A percentile compares a stretch with the other conserved stretches of the same genome.
Conservation (phyloP, 1,139 yeast genomes). For the Saccharomyces uvarum region DNA sequence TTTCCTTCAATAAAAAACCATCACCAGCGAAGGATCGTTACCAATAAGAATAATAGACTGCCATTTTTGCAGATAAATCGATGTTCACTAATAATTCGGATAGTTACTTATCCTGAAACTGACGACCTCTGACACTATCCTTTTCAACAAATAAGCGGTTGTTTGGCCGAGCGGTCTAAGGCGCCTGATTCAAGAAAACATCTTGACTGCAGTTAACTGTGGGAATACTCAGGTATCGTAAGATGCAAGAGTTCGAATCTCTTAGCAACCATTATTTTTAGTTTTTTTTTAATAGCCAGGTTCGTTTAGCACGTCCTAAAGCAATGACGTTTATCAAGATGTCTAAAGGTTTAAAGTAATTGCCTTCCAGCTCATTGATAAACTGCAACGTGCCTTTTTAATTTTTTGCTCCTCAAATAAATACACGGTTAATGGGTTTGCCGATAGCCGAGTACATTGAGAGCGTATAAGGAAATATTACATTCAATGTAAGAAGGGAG, state of each 20-base stretch:
- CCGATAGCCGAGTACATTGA: no score
- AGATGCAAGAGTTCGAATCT: conserved; percentile 11
- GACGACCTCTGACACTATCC: no score
- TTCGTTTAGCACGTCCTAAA: no score
- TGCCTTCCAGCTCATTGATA: not conserved
- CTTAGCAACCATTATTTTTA: conserved; percentile 6
- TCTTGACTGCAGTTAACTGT: conserved; percentile 9
- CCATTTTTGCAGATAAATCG: no score
- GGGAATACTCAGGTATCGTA: conserved; percentile 10
- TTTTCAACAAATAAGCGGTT: conserved; percentile 2
- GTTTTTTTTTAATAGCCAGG: no score
- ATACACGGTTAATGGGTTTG: not conserved
- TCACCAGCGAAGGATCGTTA: no score
- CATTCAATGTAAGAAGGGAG: no score
- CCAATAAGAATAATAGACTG: no score
- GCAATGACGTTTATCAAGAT: not conserved
- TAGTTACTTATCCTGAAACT: no score
- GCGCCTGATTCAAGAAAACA: conserved; percentile 11
- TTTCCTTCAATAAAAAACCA: no score
- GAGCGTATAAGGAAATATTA: no score
- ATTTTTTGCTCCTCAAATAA: not conserved
- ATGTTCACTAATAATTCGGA: no score
- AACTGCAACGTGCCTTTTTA: not conserved
- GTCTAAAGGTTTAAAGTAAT: not conserved
- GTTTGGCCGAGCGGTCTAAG: conserved; percentile 11